These are phyloP conservation scores for Anthostomella pinea DNA, from an alignment of 2,329 filamentous ascomycete species.

Conservation along the genomic window DNA sequence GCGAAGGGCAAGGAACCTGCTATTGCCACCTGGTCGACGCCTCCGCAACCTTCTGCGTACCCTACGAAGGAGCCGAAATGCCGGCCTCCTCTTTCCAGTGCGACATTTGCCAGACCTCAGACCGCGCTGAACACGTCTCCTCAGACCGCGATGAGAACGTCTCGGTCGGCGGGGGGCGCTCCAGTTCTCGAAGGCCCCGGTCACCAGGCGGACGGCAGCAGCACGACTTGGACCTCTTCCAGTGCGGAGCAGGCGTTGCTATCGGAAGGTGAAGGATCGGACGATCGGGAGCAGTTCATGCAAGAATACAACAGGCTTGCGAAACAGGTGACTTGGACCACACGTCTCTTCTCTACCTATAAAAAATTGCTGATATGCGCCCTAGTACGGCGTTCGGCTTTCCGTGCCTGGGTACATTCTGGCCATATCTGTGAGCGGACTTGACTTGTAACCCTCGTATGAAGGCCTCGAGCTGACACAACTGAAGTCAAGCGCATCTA, in stretches of 20 bases:
- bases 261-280: constrained; percentile 48
- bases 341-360: neutral
- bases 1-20: constrained; percentile 23
- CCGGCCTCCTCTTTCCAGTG: constrained; percentile 15
- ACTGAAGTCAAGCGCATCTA: constrained; percentile 5
- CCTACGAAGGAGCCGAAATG: constrained; percentile 8
- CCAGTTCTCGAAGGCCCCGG: constrained; percentile 12
- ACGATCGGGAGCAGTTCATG: constrained; percentile 48
- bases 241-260: constrained; percentile 47
- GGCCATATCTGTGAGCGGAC: constrained; percentile 18
- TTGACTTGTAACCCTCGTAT: too few species aligned
- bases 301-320: constrained; percentile 61
- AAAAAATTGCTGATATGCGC: constrained; percentile 2
- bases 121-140: constrained; percentile 9
- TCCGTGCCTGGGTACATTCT: constrained; percentile 29
- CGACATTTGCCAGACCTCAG: constrained; percentile 19
- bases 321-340: constrained; percentile 44
- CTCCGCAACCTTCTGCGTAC: constrained; percentile 11
- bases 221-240: constrained; percentile 57
- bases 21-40: constrained; percentile 9
- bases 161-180: constrained; percentile 18
- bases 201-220: constrained; percentile 36
- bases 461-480: neutral
- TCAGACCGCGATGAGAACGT: constrained; percentile 4
- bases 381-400: constrained; percentile 51